Percentiles rank a stretch among this genome's conserved stretches.
These are phyloP conservation scores for Lentinula raphanica DNA, from an alignment of 768 basidiomycete genomes.

Conservation along the genomic window DNA sequence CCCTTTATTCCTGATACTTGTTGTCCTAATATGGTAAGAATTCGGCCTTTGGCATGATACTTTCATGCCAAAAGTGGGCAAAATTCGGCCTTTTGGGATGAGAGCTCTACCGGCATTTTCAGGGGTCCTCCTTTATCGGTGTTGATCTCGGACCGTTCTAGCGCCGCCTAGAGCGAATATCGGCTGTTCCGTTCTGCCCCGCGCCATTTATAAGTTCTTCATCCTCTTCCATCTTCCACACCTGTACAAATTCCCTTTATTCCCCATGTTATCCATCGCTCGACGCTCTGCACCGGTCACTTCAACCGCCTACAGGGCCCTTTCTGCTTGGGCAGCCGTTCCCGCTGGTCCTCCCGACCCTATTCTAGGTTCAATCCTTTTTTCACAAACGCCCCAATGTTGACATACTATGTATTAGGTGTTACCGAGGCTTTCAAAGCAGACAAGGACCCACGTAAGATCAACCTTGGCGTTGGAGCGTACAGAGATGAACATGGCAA, in stretches of 20 bases:
- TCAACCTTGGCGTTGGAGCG: constrained; percentile 96
- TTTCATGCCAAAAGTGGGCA: no score
- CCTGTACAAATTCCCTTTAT: constrained; percentile 39
- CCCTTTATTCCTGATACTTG: no score
- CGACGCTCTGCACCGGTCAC: constrained; percentile 42
- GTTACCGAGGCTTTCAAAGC: constrained; percentile 96
- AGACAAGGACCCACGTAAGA: constrained; percentile 86
- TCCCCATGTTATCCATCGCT: constrained; percentile 29
- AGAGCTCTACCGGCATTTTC: no score
- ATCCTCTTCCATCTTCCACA: no score
- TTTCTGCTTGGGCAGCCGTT: constrained; percentile 79
- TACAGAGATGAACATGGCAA: constrained; percentile 94
- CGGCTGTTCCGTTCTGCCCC: constrained; percentile 19
- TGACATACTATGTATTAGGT: constrained; percentile 21
- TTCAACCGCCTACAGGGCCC: constrained; percentile 34
- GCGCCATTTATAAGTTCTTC: constrained; percentile 14
- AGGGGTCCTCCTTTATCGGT: neutral
- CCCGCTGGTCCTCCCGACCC: constrained; percentile 88
- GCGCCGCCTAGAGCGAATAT: constrained; percentile 7
- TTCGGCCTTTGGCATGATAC: no score
- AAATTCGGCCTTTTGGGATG: no score
- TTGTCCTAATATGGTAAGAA: no score
- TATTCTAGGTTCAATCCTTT: constrained; percentile 65
- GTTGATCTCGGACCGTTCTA: neutral
- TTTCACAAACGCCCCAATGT: constrained; percentile 4